Base-by-base conservation (phyloP, 2,329 filamentous ascomycete species). In the Cercospora beticola region DNA sequence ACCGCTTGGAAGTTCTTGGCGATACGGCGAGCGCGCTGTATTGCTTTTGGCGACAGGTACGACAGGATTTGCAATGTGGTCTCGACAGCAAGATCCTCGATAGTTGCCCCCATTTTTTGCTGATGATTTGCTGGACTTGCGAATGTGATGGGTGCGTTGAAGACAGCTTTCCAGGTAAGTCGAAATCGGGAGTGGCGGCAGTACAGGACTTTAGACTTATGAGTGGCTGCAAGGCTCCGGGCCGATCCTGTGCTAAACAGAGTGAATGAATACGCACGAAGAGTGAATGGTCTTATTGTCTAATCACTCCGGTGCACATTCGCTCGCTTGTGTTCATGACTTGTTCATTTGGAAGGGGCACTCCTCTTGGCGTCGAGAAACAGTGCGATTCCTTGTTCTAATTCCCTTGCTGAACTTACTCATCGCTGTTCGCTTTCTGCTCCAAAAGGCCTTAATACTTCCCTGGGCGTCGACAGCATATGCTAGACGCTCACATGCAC, bases 1-100 rank as follows among this genome's bases (percentile, higher is more conserved):
- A 46, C 21, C 18, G 31, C 33, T 10, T 36, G 10, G 40, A 62
- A 43, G 33, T 62, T 12, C 18, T 43, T 36, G 59, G 5, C 9
- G n/a, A 62, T 46, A 5, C 59, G 58, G n/a, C 31, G 58, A 3
- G 58, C 58, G 31, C 58, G 31, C 58, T 61, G 58, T 40, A 61
- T 61, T 21, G 14, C 31, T n/a, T 61, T 61, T 40, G 58, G 26
- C 31, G 28, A 26, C 21, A 61, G 23, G n/a, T 36, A 31, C 14
- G 30, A 61, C 12, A 61, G 58, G 58, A 61, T 61, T n/a, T 36
- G 28, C n/a, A 62, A 14, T 46, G 23, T 40, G 21, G 18, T 46
- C n/a, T 62, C 59, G 26, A 21, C 28, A 14, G 56, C 16, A 30
- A 58, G 56, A 2, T 18, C 16, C 56, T 58, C 28, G 31, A 33